Percentiles rank a stretch among this genome's conserved stretches.
phyloP scores from a whole-genome alignment of 1,284 basidiomycete species.

The Naganishia liquefaciens region DNA sequence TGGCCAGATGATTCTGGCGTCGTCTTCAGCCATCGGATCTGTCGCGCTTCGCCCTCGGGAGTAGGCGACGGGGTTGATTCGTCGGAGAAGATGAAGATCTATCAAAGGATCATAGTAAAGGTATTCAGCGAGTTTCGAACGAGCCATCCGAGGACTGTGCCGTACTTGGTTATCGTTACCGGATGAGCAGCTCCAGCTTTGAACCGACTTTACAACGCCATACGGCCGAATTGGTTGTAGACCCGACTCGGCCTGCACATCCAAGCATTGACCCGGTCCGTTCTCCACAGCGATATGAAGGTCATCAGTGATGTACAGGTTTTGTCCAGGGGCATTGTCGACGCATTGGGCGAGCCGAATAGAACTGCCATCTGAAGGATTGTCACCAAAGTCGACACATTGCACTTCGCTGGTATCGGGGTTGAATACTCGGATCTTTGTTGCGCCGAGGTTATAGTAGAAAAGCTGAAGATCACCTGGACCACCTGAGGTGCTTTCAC shows the following conservation, averaged over 20 bases:
- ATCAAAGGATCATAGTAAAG: not conserved
- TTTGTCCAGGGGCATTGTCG: constrained; percentile 2
- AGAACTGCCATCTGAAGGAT: constrained; percentile 24
- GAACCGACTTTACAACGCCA: constrained; percentile 15
- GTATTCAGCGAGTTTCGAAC: not conserved
- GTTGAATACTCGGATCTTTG: constrained; percentile 3
- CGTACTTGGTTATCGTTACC: constrained; percentile 23
- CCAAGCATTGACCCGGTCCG: constrained; percentile 13
- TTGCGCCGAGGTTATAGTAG: constrained; percentile 5
- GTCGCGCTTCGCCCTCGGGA: not conserved
- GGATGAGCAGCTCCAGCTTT: constrained; percentile 15
- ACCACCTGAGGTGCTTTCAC: not conserved
- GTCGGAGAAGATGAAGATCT: constrained; percentile 12
- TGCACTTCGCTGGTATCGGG: not conserved
- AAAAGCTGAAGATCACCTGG: not conserved
- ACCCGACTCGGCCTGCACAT: not conserved
- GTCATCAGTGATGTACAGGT: constrained; percentile 3
- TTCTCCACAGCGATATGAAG: constrained; percentile 26
- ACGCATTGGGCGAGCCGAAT: constrained; percentile 34
- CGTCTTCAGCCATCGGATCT: not conserved
- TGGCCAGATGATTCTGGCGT: too few species aligned
- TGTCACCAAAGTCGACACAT: constrained; percentile 20
- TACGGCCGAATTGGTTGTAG: not conserved
- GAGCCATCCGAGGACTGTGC: not conserved
- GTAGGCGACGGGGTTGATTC: not conserved